Evolutionary conservation across 139 green algal species (phyloP).

Genomic region (Micromonas pusilla): DNA sequence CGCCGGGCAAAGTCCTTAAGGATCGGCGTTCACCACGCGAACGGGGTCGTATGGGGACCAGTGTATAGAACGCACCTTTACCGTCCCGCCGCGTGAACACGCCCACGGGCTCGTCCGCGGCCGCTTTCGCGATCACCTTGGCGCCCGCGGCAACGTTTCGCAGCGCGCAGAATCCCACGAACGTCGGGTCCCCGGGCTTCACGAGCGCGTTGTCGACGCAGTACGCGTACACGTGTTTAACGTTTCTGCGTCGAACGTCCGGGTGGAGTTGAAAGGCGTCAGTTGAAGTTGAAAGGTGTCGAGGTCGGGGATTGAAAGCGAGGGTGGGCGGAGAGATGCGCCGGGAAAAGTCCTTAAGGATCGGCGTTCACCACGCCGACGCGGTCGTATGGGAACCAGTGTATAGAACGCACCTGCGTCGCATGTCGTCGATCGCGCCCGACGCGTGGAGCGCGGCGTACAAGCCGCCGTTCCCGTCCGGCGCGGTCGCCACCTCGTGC

Average conservation of each 20-base stretch:
- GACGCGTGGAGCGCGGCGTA: slow-evolving; percentile 66
- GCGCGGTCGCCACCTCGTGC: slow-evolving; percentile 34
- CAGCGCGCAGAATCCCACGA: slow-evolving; percentile 62
- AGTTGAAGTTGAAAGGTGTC: no score
- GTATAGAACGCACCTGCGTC: slow-evolving; percentile 32
- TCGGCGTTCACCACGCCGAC: no score
- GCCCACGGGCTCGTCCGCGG: slow-evolving; percentile 75
- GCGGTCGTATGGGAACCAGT: no score
- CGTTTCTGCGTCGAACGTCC: no score
- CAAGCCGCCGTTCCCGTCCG: slow-evolving; percentile 93
- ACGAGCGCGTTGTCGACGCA: slow-evolving; percentile 85
- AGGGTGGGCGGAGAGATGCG: no score
- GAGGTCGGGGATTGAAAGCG: no score
- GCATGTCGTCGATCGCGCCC: slow-evolving; percentile 63
- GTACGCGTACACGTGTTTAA: slow-evolving; percentile 64
- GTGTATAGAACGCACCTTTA: no score
- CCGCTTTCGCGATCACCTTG: slow-evolving; percentile 48
- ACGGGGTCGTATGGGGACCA: no score
- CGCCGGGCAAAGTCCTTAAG: no score
- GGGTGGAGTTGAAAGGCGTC: no score
- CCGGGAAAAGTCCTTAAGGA: no score
- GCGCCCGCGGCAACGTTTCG: slow-evolving; percentile 9
- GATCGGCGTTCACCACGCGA: no score
- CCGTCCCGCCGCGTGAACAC: slow-evolving; percentile 50
- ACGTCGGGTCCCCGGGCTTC: slow-evolving; percentile 66